Base-by-base conservation (phyloP, 805 yeast genomes). In the Barnettozyma californica region DNA sequence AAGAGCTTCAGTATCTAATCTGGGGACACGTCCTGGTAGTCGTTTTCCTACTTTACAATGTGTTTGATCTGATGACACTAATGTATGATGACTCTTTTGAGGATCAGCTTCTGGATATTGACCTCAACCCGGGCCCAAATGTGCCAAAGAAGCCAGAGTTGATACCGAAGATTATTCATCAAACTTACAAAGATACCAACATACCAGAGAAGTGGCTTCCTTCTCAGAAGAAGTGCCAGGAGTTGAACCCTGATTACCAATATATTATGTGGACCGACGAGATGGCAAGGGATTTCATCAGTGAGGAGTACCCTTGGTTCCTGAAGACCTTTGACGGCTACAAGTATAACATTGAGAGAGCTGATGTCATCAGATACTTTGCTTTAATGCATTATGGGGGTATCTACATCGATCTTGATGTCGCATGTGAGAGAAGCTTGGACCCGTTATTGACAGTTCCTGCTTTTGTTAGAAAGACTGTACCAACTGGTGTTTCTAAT, bases 241-340 rank as follows among this genome's bases (percentile, higher is more conserved):
- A 85, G 52, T 68, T 84, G 48, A 95, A 91, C 63, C 92, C 94
- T 1, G 97, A 89, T 66, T 91, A 87, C 62, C 82, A 87, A 64
- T 90, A 90, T 67, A 83, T 83, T 41, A 66, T 90, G 33, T 90
- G 97, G 97, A 91, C 97, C 5, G 97, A 90, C 66, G 85, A 78
- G 44, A 81, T 77, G 81, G 77, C 95, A 9, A 73, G 87, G 47
- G 81, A 83, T 42, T 91, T 91, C 61, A 87, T 91, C 52, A 73
- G 78, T 25, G 83, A 83, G 59, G 77, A 87, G 55, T 91, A 83
- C 62, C 85, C 92, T 1, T 91, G 97, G 97, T 91, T 90, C 62
- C 68, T 90, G 47, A 66, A 74, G 9, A 84, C 92, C 2, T 91
- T 84, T 75, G 92, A 87, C 58, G 65, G 74, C 23, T 91, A 91